Conservation (phyloP, 768 basidiomycete species). For the Suillus ampliporus region DNA sequence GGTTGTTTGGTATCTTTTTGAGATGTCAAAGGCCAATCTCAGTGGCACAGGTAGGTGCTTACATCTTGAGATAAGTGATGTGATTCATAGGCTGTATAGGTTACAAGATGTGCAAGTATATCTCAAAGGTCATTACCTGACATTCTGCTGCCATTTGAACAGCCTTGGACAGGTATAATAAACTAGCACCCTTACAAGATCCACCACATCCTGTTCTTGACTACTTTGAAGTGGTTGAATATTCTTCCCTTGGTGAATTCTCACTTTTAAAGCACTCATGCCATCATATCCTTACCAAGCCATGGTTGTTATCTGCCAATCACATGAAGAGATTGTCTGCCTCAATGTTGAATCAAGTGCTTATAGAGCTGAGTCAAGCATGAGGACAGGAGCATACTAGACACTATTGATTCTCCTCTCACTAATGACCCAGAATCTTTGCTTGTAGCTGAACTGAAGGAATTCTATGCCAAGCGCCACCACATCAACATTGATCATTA, state of each 20-base stretch:
- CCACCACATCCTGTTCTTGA: conserved; percentile 24
- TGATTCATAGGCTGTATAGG: conserved; percentile 24
- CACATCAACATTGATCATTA: conserved; percentile 3
- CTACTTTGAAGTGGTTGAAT: conserved; percentile 27
- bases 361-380: too few species aligned
- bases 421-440: not conserved
- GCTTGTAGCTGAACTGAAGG: conserved; percentile 1
- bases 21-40: conserved; percentile 45
- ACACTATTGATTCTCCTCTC: not conserved
- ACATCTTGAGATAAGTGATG: not conserved
- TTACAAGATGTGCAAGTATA: conserved; percentile 40
- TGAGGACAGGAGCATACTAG: conserved; percentile 19
- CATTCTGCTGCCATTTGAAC: conserved; percentile 38
- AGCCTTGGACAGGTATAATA: conserved; percentile 40
- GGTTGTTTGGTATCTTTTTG: conserved; percentile 42
- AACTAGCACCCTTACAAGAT: conserved; percentile 23
- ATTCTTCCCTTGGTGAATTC: conserved; percentile 36
- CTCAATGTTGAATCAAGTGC: conserved; percentile 34
- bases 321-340: conserved; percentile 37
- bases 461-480: conserved; percentile 1
- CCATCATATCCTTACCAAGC: conserved; percentile 32
- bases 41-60: conserved; percentile 38
- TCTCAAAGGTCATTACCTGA: conserved; percentile 39
- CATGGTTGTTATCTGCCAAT: conserved; percentile 47
- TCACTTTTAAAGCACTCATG: conserved; percentile 38